Evolutionary conservation across 352 stramenopile genomes (phyloP).

Genomic region (Phytophthora foliorum): DNA sequence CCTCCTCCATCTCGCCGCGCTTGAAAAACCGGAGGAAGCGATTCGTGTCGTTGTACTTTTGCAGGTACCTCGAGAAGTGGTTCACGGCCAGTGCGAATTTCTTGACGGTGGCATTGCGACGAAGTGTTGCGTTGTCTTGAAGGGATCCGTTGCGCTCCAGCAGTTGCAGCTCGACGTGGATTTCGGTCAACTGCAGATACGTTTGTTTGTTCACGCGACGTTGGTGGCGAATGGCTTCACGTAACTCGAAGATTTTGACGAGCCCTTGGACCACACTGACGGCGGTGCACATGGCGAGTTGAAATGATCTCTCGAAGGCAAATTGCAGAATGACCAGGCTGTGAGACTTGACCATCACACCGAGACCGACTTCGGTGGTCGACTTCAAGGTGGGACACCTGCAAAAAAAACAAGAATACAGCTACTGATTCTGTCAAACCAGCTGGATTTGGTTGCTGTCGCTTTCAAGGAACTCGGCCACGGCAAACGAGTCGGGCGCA

Average conservation of each 20-base stretch:
- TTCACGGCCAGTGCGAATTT: slow-evolving; percentile 24
- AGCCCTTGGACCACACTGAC: slow-evolving; percentile 23
- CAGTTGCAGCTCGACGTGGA: slow-evolving; percentile 32
- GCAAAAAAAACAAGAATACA: background rate
- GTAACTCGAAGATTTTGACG: slow-evolving; percentile 33
- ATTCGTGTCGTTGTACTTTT: slow-evolving; percentile 34
- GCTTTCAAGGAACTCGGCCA: background rate
- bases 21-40: slow-evolving; percentile 30
- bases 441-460: background rate
- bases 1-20: slow-evolving; percentile 37
- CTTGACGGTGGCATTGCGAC: slow-evolving; percentile 25
- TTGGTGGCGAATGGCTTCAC: slow-evolving; percentile 36
- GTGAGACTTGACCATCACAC: background rate
- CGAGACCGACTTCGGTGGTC: background rate
- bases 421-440: background rate
- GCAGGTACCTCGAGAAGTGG: slow-evolving; percentile 26
- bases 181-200: slow-evolving; percentile 32
- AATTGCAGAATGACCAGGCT: slow-evolving; percentile 19
- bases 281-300: slow-evolving; percentile 15
- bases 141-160: slow-evolving; percentile 27
- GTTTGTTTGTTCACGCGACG: slow-evolving; percentile 29
- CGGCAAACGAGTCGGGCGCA: slow-evolving; percentile 1
- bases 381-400: background rate
- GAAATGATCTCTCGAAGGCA: slow-evolving; percentile 8
- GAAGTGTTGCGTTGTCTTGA: slow-evolving; percentile 24